These are phyloP conservation scores for Hordeum marinum DNA, from an alignment of 176 grass and related monocot species.

Conservation along the genomic window DNA sequence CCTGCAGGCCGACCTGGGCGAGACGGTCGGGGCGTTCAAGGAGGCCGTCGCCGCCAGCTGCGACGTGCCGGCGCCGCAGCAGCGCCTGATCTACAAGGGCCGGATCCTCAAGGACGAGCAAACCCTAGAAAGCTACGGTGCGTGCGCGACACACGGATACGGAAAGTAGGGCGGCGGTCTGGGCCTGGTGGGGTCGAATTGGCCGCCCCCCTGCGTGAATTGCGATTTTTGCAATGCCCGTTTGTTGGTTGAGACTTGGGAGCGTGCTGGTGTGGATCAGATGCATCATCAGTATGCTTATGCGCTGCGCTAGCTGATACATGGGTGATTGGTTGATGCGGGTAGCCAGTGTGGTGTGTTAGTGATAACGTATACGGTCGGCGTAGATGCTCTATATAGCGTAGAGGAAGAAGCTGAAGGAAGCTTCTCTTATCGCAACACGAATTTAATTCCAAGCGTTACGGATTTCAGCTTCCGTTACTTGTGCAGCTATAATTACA, in stretches of 20 bases:
- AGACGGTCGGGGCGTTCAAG: slow-evolving; percentile 67
- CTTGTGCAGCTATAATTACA: background rate
- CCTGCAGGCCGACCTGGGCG: slow-evolving; percentile 50
- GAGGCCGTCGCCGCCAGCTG: slow-evolving; percentile 56
- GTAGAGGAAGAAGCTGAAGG: background rate
- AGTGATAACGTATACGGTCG: background rate
- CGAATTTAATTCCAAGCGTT: background rate
- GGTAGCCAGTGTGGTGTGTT: background rate
- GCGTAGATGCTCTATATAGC: background rate
- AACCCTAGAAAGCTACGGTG: slow-evolving; percentile 93
- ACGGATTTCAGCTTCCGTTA: background rate
- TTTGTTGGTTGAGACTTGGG: background rate
- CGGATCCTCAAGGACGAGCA: slow-evolving; percentile 93
- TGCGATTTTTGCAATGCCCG: slow-evolving; percentile 11
- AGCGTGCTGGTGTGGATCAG: background rate
- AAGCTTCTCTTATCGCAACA: slow-evolving; percentile 2
- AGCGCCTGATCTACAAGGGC: slow-evolving; percentile 97
- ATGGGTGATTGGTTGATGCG: background rate
- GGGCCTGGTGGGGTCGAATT: background rate
- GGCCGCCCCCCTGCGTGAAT: background rate
- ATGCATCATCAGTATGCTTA: background rate
- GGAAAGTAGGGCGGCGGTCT: background rate
- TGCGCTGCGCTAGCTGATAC: background rate
- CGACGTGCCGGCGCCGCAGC: slow-evolving; percentile 82
- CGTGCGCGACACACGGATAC: background rate